Conservation (phyloP, 1,139 yeast genomes). For the Nadsonia commutata region DNA sequence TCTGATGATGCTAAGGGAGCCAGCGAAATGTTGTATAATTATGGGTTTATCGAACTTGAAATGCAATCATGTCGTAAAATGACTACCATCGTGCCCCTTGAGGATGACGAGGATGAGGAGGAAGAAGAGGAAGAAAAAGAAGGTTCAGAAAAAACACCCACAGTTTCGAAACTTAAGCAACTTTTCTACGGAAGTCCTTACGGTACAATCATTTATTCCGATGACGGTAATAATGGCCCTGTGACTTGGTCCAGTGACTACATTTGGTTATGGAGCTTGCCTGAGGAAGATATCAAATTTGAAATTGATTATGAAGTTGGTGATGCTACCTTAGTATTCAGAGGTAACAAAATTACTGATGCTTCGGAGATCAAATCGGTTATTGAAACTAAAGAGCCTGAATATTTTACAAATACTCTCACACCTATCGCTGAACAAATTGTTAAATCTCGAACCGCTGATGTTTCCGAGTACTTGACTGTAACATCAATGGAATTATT, state of each 20-base stretch:
- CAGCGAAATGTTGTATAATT: background rate
- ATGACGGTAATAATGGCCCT: background rate
- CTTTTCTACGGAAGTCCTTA: background rate
- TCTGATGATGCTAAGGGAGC: background rate
- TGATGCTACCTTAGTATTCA: background rate
- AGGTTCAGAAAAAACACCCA: too few relatives aligned
- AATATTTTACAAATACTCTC: background rate
- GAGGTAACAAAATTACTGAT: background rate
- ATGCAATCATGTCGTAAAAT: background rate
- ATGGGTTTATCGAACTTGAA: background rate
- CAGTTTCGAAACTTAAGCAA: too few relatives aligned
- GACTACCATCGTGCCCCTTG: background rate
- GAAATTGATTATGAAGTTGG: background rate
- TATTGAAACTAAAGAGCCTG: background rate
- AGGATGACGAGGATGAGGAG: background rate
- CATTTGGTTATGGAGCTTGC: background rate
- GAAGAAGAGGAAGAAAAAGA: background rate
- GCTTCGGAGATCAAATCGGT: background rate
- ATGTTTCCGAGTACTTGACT: background rate
- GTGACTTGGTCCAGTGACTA: background rate
- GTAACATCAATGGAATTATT: background rate
- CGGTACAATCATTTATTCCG: background rate
- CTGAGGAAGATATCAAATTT: background rate
- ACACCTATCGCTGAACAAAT: background rate
- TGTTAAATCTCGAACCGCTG: background rate